Base-by-base conservation (phyloP, 306 rosid genomes). In the Oemleria cerasiformis region DNA sequence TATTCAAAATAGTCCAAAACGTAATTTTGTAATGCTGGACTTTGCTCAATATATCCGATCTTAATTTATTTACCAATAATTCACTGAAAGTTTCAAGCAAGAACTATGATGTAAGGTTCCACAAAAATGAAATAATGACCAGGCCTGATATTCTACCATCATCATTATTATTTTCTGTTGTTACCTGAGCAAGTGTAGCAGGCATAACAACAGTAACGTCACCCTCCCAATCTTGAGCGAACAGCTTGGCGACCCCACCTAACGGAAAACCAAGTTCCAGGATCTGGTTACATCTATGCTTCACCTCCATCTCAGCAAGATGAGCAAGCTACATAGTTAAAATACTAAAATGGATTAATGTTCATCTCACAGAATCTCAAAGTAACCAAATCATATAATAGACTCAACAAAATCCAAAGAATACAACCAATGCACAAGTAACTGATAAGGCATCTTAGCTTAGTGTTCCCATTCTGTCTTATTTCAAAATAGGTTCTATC, bases 141-240 rank as follows among this genome's bases (percentile, higher is more conserved):
- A 62, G 8, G 58, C 54, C 16, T 25, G 25, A 69, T 42, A 64
- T 60, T 44, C 5, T 47, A 21, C 25, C 17, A 19, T 20, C 64
- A 68, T 6, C 21, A 56, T 42, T 23, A 54, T 30, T 66, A 34
- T 14, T 10, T 53, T 61, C 23, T 49, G 50, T 47, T n/a, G 19
- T 55, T 76, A 94, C 97, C 97, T 91, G 99, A 78, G 97, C 88
- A 76, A 94, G 95, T 23, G 99, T 91, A 49, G 99, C 99, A 9
- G 97, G 99, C 95, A 94, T 94, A 51, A 94, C 99, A 67, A 94
- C 84, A 13, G 99, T 94, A 51, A 94, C 91, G 38, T 94, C 96
- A 56, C 99, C 99, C 84, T 94, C 99, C 99, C 99, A 94, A 38
- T 94, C 99, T 84, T 94, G 99, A 74, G 97, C 99, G 74, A 94